These are phyloP conservation scores for Oryza punctata DNA, from an alignment of 176 grass and related monocot species.

Conservation along the genomic window DNA sequence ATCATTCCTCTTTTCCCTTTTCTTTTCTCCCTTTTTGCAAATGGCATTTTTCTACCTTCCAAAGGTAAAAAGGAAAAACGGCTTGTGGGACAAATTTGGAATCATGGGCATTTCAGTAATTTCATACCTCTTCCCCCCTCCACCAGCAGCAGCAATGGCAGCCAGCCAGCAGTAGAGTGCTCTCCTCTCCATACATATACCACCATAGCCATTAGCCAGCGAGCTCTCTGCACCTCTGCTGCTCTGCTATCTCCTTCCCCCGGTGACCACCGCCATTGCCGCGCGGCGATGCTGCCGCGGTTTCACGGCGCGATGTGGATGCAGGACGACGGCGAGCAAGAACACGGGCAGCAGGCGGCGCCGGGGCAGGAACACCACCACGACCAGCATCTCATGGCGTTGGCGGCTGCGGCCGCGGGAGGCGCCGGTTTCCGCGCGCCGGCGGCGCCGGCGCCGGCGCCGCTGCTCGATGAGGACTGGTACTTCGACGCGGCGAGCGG, in stretches of 20 bases:
- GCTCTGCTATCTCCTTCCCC: background rate
- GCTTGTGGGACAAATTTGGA: background rate
- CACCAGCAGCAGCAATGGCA: background rate
- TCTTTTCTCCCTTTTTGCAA: background rate
- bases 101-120: constrained; percentile 1
- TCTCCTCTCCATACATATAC: constrained; percentile 22
- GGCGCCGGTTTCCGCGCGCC: constrained; percentile 25
- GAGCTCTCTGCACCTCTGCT: constrained; percentile 1
- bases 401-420: constrained; percentile 1
- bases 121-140: background rate
- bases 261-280: background rate
- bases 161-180: background rate
- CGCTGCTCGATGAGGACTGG: constrained; percentile 51
- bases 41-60: background rate
- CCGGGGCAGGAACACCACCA: constrained; percentile 28
- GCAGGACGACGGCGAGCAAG: constrained; percentile 42
- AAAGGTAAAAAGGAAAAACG: background rate
- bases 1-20: background rate
- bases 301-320: constrained; percentile 64
- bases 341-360: constrained; percentile 10
- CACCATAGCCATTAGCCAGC: background rate
- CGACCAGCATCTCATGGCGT: constrained; percentile 28
- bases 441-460: background rate
- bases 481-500: constrained; percentile 37
- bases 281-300: constrained; percentile 61